These are phyloP conservation scores for Acanthamoeba culbertsoni DNA, from an alignment of 208 protist species.

Conservation along the genomic window DNA sequence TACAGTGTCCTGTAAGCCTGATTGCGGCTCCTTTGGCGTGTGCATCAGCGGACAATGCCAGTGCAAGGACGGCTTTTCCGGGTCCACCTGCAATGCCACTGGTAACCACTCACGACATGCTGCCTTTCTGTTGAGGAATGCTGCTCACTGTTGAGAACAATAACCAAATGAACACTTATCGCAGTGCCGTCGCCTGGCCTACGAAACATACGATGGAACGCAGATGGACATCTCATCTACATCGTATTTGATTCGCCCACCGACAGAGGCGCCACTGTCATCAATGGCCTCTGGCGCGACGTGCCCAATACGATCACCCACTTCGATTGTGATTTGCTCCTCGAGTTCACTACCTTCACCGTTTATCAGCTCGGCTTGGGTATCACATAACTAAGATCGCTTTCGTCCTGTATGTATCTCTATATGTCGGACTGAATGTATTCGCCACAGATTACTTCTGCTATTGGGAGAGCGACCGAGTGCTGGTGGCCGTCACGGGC, in stretches of 20 bases:
- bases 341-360: constrained; percentile 9
- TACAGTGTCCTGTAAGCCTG: constrained; percentile 29
- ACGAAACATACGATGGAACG: background rate
- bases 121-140: too few relatives aligned
- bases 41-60: constrained; percentile 32
- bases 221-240: background rate
- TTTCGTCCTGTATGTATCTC: too few relatives aligned
- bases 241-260: constrained; percentile 26
- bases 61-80: constrained; percentile 17
- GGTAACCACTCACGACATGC: too few relatives aligned
- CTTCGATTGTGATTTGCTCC: constrained; percentile 14
- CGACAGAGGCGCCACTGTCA: background rate
- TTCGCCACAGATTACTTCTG: constrained; percentile 22
- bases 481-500: background rate
- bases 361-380: constrained; percentile 26
- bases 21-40: constrained; percentile 22
- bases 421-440: too few relatives aligned
- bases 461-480: constrained; percentile 30
- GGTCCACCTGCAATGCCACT: background rate
- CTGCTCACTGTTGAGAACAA: too few relatives aligned
- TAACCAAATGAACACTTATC: too few relatives aligned
- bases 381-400: too few relatives aligned
- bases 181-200: background rate
- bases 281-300: background rate
- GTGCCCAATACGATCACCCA: background rate